phyloP scores from a whole-genome alignment of 345 rosid genomes.

The Euphorbia peplus region DNA sequence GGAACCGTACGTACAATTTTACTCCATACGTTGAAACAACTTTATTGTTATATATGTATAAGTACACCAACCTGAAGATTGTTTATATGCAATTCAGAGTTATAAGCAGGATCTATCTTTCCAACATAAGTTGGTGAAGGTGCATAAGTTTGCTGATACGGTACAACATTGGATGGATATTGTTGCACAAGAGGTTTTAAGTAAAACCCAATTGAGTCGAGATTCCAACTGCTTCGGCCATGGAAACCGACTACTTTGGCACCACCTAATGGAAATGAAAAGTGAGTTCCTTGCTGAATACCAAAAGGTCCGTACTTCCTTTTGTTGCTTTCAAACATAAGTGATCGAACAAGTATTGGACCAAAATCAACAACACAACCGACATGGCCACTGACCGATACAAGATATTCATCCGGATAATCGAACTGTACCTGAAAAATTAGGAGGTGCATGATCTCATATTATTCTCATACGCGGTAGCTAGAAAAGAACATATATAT shows the following conservation, averaged over 20 bases:
- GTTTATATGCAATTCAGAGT: not conserved
- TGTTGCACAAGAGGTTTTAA: slow-evolving; percentile 21
- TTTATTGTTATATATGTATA: not conserved
- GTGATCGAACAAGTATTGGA: slow-evolving; percentile 27
- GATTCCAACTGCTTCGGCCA: slow-evolving; percentile 31
- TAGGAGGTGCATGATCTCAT: not conserved
- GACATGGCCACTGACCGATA: slow-evolving; percentile 25
- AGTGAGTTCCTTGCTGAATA: slow-evolving; percentile 23
- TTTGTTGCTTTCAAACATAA: slow-evolving; percentile 26
- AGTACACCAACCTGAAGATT: not conserved
- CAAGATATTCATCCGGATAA: slow-evolving; percentile 27
- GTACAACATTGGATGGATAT: not conserved
- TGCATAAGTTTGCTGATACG: not conserved
- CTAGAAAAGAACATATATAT: not conserved
- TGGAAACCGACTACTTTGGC: slow-evolving; percentile 32
- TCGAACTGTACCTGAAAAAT: slow-evolving; percentile 28
- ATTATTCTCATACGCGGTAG: not conserved
- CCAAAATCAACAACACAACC: slow-evolving; percentile 18
- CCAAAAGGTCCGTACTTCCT: slow-evolving; percentile 34
- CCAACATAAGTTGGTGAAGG: not conserved
- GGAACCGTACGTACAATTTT: not conserved
- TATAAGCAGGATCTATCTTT: not conserved
- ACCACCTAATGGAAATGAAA: slow-evolving; percentile 22
- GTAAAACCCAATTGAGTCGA: slow-evolving; percentile 28
- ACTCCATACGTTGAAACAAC: not conserved